Evolutionary conservation across 2,329 filamentous ascomycete genomes (phyloP).

Genomic region (Fusarium veterinarium): DNA sequence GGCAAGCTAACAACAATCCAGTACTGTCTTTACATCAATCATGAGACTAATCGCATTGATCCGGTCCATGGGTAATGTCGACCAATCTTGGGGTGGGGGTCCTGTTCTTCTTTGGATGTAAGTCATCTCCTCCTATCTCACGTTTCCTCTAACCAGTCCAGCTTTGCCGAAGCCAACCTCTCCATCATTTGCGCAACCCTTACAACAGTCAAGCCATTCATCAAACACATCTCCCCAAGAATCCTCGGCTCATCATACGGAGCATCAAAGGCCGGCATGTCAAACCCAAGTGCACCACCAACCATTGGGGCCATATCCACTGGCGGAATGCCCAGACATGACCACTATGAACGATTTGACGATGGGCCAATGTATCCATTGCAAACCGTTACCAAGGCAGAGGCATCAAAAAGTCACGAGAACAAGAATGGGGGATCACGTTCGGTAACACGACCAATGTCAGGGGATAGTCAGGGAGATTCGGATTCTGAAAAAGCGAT

Average conservation of each 20-base stretch:
- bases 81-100: slow-evolving; percentile 17
- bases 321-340: not conserved
- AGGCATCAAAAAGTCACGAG: not conserved
- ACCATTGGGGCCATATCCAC: slow-evolving; percentile 14
- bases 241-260: slow-evolving; percentile 10
- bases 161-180: slow-evolving; percentile 30
- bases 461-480: slow-evolving; percentile 8
- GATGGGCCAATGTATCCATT: slow-evolving; percentile 16
- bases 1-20: not conserved
- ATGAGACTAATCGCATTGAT: slow-evolving; percentile 28
- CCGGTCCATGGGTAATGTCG: slow-evolving; percentile 1
- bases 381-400: slow-evolving; percentile 5
- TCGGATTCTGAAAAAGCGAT: slow-evolving; percentile 21
- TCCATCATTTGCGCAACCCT: slow-evolving; percentile 29
- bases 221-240: slow-evolving; percentile 26
- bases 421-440: not conserved
- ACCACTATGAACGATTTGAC: slow-evolving; percentile 13
- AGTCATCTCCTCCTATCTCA: not conserved
- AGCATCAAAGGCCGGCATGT: slow-evolving; percentile 6
- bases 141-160: not conserved
- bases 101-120: slow-evolving; percentile 36
- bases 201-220: slow-evolving; percentile 24
- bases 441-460: not conserved
- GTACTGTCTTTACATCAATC: slow-evolving; percentile 27
- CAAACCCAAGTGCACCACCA: slow-evolving; percentile 18